Percentiles rank a stretch among this genome's conserved stretches.
Evolutionary conservation across 1,139 yeast species (phyloP).

Genomic region (Oligophagozyma castellii): DNA sequence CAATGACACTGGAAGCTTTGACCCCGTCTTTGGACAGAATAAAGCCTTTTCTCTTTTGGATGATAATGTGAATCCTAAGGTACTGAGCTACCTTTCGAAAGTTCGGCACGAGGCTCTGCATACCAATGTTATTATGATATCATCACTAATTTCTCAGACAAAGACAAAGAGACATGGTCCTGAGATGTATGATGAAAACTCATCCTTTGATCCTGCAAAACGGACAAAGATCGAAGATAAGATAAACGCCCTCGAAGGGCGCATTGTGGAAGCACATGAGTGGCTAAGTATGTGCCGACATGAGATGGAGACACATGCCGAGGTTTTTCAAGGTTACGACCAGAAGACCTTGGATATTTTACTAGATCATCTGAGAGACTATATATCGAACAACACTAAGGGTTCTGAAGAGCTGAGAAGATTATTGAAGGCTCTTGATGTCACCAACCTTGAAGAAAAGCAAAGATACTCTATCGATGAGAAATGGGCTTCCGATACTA

Average conservation of each 20-base stretch:
- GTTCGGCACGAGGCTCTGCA: constrained; percentile 21
- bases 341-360: constrained; percentile 10
- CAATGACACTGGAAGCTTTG: not conserved
- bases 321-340: constrained; percentile 11
- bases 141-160: not conserved
- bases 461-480: too few relatives aligned
- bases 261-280: not conserved
- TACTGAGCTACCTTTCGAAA: constrained; percentile 11
- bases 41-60: constrained; percentile 17
- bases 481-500: constrained; percentile 11
- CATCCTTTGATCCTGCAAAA: too few relatives aligned
- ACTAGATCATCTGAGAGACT: constrained; percentile 8
- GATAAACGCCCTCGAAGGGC: too few relatives aligned
- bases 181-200: constrained; percentile 12
- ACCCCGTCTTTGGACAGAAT: constrained; percentile 18
- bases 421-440: too few relatives aligned
- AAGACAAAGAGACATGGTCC: constrained; percentile 5
- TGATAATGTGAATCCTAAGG: constrained; percentile 17
- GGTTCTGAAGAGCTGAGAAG: too few relatives aligned
- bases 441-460: too few relatives aligned
- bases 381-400: constrained; percentile 4
- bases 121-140: constrained; percentile 10
- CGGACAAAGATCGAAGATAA: too few relatives aligned
- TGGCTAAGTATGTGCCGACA: constrained; percentile 4
- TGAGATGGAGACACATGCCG: constrained; percentile 4